Conservation (phyloP, 2,329 filamentous ascomycete genomes). For the Sclerotinia subarctica region DNA sequence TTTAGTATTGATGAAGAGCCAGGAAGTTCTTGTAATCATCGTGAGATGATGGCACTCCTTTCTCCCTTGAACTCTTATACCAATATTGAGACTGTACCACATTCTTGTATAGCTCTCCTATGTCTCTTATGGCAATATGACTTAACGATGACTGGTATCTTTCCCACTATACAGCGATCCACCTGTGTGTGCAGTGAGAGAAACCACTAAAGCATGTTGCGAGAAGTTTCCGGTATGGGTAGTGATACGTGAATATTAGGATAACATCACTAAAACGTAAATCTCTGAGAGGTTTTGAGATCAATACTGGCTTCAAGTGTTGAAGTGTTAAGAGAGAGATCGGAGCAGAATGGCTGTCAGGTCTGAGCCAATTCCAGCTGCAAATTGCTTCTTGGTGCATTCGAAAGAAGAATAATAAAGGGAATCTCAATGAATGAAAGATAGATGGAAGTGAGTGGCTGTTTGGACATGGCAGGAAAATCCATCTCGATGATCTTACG, state of each 20-base stretch:
- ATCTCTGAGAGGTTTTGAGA: not conserved
- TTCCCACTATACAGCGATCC: too few relatives aligned
- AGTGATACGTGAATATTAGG: fast-evolving
- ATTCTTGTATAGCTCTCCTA: not conserved
- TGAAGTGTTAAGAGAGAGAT: not conserved
- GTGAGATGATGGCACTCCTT: too few relatives aligned
- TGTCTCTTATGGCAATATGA: not conserved
- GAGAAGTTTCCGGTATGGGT: not conserved
- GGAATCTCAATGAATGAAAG: not conserved
- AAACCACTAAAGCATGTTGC: not conserved
- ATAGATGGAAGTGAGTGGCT: not conserved
- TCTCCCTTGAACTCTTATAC: not conserved
- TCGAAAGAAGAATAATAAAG: too few relatives aligned
- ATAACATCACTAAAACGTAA: not conserved
- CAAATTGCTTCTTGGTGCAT: not conserved
- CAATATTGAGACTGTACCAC: not conserved
- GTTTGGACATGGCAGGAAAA: not conserved
- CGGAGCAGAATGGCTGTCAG: not conserved
- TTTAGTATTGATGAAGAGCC: not conserved
- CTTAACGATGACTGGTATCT: not conserved
- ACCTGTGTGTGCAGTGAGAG: not conserved
- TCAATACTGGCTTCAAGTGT: not conserved
- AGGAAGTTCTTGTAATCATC: not conserved
- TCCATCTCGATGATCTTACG: not conserved
- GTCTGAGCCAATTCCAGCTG: not conserved